Conservation (phyloP, 164 flowering plant species). For the Tetracentron sinense region DNA sequence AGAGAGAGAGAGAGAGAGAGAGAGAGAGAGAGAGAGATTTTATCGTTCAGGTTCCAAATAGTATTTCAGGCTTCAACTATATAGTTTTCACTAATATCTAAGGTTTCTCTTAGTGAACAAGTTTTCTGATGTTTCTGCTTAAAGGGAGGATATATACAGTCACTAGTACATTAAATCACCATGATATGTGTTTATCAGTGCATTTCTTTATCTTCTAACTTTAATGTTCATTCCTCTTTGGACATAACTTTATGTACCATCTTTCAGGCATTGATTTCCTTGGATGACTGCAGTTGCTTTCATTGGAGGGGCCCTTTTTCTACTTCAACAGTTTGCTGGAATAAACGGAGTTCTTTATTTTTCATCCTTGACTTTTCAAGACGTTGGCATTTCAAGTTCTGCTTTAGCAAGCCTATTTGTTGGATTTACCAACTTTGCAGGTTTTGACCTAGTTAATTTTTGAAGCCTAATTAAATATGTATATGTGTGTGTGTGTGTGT, state of each 20-base stretch:
- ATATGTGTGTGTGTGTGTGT: neutral
- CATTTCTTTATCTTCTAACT: neutral
- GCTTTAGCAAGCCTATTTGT: conserved; percentile 63
- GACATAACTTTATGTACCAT: too few relatives aligned
- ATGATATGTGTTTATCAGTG: neutral
- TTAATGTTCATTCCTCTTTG: too few relatives aligned
- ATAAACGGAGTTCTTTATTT: conserved; percentile 85
- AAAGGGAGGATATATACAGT: too few relatives aligned
- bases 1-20: too few relatives aligned
- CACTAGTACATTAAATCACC: neutral
- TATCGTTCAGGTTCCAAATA: neutral
- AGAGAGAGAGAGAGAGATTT: too few relatives aligned
- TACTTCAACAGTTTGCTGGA: conserved; percentile 85
- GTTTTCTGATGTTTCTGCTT: too few relatives aligned
- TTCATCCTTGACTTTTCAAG: conserved; percentile 76
- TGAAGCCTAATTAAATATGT: too few relatives aligned
- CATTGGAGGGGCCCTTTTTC: conserved; percentile 73
- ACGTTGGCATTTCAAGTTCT: conserved; percentile 60
- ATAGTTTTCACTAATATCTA: neutral
- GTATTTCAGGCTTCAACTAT: neutral
- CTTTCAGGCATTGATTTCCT: conserved; percentile 1
- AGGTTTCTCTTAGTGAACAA: too few relatives aligned
- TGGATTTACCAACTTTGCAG: conserved; percentile 81
- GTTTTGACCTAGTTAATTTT: conserved; percentile 35
- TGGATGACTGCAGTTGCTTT: conserved; percentile 58